Base-by-base conservation (phyloP, 441 rosid species). In the Gossypium aridum region DNA sequence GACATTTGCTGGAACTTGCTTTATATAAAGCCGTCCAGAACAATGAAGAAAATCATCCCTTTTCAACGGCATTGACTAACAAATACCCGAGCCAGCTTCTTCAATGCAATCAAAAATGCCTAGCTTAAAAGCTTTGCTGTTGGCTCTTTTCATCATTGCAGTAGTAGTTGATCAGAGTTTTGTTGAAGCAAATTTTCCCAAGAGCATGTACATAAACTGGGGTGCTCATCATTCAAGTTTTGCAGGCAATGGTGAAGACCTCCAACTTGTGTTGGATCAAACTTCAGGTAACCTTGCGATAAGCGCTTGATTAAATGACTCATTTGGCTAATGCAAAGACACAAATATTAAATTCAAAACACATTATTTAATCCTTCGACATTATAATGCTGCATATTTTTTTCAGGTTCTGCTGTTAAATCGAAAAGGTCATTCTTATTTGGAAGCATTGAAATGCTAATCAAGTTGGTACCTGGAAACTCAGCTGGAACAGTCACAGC, bases 261-360 rank as follows among this genome's bases (percentile, higher is more conserved):
- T 89, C 73, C 89, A 85, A 64, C 91, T 94, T 71, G 87, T 84
- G 53, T 81, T 92, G 72, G 92, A 90, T 77, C 76, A 85, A 84
- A 78, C 83, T 71, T 88, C 92, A 31, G 92, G 97, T 86, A 77
- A 34, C 39, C 39, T 34, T 34, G 39, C 39, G 8, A 34, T 34
- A 34, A 34, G 39, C 1, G 39, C 39, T 34, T 1, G 39, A 34
- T 34, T 34, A 34, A 6, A 34, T 34, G 39, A 34, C 39, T 34
- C 39, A 0, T 34, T 34, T 34, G 39, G 39, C 39, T 34, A 34
- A 6, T 6, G 39, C 39, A 54, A 54, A 55, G 7, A 55, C 12
- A 17, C 25, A 3, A 34, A 54, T 1, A 17, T 22, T 49, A 63
- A 63, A 23, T 39, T 61, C 2, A 59, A 78, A 8, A 25, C 12